Percentiles rank a stretch among this genome's conserved stretches.
These are phyloP conservation scores for Pyrus betulifolia DNA, from an alignment of 306 rosid species.

Conservation along the genomic window DNA sequence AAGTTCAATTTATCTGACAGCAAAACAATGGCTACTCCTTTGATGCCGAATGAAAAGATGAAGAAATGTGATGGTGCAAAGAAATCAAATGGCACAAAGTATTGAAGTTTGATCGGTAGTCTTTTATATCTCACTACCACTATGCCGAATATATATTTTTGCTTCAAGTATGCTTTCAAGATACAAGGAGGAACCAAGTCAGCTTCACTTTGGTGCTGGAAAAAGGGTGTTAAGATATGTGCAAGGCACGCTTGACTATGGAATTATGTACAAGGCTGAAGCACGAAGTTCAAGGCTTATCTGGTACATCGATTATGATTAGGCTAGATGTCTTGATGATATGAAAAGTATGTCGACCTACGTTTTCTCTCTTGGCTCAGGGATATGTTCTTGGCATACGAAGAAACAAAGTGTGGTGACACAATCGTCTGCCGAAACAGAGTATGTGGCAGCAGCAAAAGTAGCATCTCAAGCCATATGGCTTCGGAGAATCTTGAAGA, in stretches of 20 bases:
- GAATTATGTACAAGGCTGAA: not conserved
- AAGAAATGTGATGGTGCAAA: not conserved
- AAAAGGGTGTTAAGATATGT: slow-evolving; percentile 1
- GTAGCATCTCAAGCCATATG: not conserved
- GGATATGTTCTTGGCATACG: not conserved
- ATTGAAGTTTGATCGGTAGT: not conserved
- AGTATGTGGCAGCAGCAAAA: not conserved
- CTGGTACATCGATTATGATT: not conserved
- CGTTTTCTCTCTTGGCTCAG: not conserved
- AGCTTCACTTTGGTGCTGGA: not conserved
- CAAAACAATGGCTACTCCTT: not conserved
- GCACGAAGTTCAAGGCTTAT: not conserved
- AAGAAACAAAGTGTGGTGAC: not conserved
- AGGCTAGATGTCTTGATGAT: not conserved
- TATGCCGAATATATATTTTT: not conserved
- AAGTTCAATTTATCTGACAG: not conserved
- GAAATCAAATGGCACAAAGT: not conserved
- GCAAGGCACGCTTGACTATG: not conserved
- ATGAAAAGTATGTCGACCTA: not conserved
- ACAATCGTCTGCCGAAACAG: not conserved
- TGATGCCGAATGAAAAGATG: not conserved
- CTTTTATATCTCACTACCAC: not conserved
- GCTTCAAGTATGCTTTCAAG: not conserved
- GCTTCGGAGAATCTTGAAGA: not conserved
- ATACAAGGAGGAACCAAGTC: slow-evolving; percentile 3